Evolutionary conservation across 352 stramenopile genomes (phyloP).

Genomic region (Blastocystis sp.): DNA sequence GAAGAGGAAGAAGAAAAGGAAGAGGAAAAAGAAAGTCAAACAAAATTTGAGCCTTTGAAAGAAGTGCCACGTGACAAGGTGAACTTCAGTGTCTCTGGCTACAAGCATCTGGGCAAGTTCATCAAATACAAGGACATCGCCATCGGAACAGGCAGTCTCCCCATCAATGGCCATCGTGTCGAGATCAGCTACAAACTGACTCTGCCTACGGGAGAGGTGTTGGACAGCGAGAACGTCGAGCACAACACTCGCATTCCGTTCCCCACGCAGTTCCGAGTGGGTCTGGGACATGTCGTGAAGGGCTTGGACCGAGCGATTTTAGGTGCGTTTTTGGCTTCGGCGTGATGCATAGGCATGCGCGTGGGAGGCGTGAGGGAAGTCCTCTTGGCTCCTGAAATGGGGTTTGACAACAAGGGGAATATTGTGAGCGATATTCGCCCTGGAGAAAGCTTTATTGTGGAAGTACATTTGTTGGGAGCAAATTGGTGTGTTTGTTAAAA

Average conservation of each 20-base stretch:
- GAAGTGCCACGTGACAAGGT: not conserved
- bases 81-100: not conserved
- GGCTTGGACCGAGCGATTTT: slow-evolving; percentile 32
- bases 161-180: slow-evolving; percentile 17
- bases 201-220: slow-evolving; percentile 18
- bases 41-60: not conserved
- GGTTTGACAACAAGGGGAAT: slow-evolving; percentile 48
- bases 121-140: not conserved
- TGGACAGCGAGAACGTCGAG: slow-evolving; percentile 8
- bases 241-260: slow-evolving; percentile 3
- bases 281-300: slow-evolving; percentile 10
- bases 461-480: slow-evolving; percentile 6
- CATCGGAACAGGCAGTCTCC: not conserved
- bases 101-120: slow-evolving; percentile 25
- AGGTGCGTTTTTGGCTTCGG: not conserved
- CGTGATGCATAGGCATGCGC: not conserved
- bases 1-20: slow-evolving; percentile 32
- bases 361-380: slow-evolving; percentile 31
- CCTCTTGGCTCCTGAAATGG: slow-evolving; percentile 27
- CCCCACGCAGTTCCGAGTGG: not conserved
- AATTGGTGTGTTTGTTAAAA: not conserved
- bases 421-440: slow-evolving; percentile 48
- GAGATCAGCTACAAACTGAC: slow-evolving; percentile 39
- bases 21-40: not conserved
- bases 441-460: slow-evolving; percentile 10